Conservation (phyloP, 352 stramenopile genomes). For the Phytophthora rubi region DNA sequence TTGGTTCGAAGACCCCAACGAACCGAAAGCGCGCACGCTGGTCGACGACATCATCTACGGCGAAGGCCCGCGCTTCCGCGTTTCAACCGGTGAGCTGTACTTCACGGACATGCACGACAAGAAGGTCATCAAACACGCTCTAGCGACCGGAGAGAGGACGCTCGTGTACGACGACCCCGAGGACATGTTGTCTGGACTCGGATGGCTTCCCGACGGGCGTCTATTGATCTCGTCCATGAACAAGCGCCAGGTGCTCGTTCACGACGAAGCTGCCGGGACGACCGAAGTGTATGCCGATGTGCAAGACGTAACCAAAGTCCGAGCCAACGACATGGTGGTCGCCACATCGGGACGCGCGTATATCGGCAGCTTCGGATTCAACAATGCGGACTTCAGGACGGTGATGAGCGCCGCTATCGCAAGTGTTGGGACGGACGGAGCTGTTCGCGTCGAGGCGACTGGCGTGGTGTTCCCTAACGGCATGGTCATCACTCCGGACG, state of each 20-base stretch:
- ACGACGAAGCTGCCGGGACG: constrained; percentile 37
- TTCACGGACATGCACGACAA: constrained; percentile 66
- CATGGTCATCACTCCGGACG: constrained; percentile 66
- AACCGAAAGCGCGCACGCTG: constrained; percentile 19
- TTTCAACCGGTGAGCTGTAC: constrained; percentile 51
- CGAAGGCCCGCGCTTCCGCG: constrained; percentile 60
- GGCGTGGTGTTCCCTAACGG: constrained; percentile 70
- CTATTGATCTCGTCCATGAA: constrained; percentile 56
- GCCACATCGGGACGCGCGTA: constrained; percentile 43
- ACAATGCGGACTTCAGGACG: constrained; percentile 33
- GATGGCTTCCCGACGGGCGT: constrained; percentile 60
- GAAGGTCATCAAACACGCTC: constrained; percentile 54
- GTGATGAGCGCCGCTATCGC: constrained; percentile 54
- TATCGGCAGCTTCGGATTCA: constrained; percentile 64
- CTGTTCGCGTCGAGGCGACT: constrained; percentile 51
- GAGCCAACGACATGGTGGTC: constrained; percentile 66
- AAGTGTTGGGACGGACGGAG: constrained; percentile 45
- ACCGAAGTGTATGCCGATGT: constrained; percentile 52
- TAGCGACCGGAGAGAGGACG: constrained; percentile 34
- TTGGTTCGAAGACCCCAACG: constrained; percentile 18
- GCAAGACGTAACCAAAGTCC: constrained; percentile 42
- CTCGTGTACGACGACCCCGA: constrained; percentile 43
- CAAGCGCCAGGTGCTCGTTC: constrained; percentile 44
- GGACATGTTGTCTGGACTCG: constrained; percentile 57
- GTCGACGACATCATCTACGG: constrained; percentile 44